phyloP scores from a whole-genome alignment of 2,329 filamentous ascomycete species.

The Colletotrichum sp. region DNA sequence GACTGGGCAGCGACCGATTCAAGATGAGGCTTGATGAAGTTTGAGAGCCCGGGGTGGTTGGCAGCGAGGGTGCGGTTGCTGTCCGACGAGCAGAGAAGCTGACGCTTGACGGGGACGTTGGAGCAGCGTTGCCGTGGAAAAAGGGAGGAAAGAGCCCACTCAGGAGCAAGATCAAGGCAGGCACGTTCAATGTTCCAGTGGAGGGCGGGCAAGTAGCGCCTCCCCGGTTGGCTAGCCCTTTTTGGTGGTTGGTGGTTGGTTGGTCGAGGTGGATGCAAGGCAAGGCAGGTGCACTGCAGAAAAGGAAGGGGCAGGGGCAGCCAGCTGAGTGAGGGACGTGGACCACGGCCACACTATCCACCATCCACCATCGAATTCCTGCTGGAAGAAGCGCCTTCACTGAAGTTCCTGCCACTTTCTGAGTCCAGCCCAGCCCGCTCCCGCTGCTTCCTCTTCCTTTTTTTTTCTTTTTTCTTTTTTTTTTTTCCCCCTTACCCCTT shows the following conservation, averaged over 20 bases:
- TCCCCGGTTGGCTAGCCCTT: neutral
- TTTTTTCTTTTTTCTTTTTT: neutral
- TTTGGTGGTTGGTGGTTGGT: neutral
- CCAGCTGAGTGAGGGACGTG: neutral
- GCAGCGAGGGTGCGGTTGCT: conserved; percentile 18
- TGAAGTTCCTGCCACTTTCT: neutral
- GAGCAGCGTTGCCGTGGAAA: conserved; percentile 29
- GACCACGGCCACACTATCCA: neutral
- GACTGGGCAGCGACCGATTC: conserved; percentile 1
- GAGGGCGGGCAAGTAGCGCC: neutral
- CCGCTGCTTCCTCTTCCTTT: neutral
- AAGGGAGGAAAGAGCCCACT: conserved; percentile 19
- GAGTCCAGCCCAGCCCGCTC: neutral
- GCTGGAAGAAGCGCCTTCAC: neutral
- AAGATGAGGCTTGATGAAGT: conserved; percentile 5
- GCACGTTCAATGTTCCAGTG: neutral
- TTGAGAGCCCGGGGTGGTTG: neutral
- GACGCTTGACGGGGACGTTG: conserved; percentile 5
- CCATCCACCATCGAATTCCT: neutral
- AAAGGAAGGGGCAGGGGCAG: neutral
- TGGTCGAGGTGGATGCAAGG: neutral
- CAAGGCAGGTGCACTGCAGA: neutral
- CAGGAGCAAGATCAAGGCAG: neutral
- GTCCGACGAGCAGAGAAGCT: conserved; percentile 12
- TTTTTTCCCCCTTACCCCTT: neutral